Evolutionary conservation across 495 filamentous ascomycete species (phyloP).

Genomic region (Penicillium coprophilum): DNA sequence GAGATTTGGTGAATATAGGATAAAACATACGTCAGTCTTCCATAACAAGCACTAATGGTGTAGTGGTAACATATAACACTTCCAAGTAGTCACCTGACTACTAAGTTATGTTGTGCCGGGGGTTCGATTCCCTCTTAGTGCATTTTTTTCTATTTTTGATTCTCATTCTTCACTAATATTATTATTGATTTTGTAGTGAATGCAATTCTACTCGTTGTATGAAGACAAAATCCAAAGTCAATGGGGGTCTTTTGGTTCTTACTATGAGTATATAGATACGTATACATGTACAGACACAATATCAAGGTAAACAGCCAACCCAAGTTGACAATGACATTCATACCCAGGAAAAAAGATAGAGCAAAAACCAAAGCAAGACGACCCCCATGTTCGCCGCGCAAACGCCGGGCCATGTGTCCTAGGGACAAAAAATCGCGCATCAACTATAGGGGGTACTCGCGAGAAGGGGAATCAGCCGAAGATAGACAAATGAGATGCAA

Average conservation of each 20-base stretch:
- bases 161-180: neutral
- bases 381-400: constrained; percentile 21
- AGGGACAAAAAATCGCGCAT: constrained; percentile 17
- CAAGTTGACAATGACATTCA: constrained; percentile 3
- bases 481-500: constrained; percentile 1
- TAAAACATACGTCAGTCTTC: too few relatives aligned
- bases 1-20: too few relatives aligned
- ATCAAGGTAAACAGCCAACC: neutral
- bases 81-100: neutral
- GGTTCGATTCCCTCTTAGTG: constrained; percentile 10
- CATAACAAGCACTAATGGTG: constrained; percentile 6
- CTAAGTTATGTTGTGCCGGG: constrained; percentile 4
- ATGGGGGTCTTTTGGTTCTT: neutral
- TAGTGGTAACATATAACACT: constrained; percentile 11
- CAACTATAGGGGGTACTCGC: constrained; percentile 32
- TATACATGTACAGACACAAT: neutral
- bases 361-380: constrained; percentile 15
- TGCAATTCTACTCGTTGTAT: too few relatives aligned
- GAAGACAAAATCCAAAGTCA: too few relatives aligned
- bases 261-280: neutral
- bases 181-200: too few relatives aligned
- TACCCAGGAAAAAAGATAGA: neutral
- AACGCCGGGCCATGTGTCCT: constrained; percentile 30
- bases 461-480: constrained; percentile 12
- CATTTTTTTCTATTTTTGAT: neutral